Base-by-base conservation (phyloP, 163 green algal genomes). In the Scenedesmus sp. region DNA sequence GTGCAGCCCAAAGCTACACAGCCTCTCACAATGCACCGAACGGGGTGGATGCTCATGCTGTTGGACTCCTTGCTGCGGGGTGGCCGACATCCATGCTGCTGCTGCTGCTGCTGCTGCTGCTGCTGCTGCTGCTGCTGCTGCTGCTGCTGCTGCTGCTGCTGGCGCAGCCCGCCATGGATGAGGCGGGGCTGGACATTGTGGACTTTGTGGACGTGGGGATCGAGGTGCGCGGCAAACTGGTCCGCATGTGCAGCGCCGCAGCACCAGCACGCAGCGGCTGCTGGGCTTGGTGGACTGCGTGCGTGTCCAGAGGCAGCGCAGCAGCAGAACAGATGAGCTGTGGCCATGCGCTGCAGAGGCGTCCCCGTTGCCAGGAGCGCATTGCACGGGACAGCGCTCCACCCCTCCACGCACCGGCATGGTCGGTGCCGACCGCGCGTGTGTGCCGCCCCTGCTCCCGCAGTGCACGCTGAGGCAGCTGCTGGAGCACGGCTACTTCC, bases 121-220 rank as follows among this genome's bases (percentile, higher is more conserved):
- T 68, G 6, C 24, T 44, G 46, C 80, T 40, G 33, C 35, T 43
- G 68, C 40, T 10, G 9, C 79, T 68, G 78, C 33, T 56, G 4
- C 3, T 40, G 26, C 22, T 87, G 82, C 81, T 87, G 81, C 81
- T 87, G 81, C 53, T 81, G 83, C 49, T 30, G 33, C 83, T 81
- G 44, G 12, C 78, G 82, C 88, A 93, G 70, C 94, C 49, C n/a
- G 83, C 90, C 37, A 97, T 98, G 94, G 89, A 89, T 35, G 93
- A 81, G 24, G 90, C 94, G 6, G 96, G 96, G 0, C 95, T 99
- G n/a, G 90, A 96, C 88, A 95, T 99, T 35, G 91, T 98, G 0
- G 96, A 99, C 88, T 98, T 99, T 95, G 97, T 99, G 59, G 95
- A 99, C 56, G 95, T 99, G 37, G 98, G 98, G 83, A 98, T 99